Conservation (phyloP, 139 green algal genomes). For the Picochlorum costavermella region DNA sequence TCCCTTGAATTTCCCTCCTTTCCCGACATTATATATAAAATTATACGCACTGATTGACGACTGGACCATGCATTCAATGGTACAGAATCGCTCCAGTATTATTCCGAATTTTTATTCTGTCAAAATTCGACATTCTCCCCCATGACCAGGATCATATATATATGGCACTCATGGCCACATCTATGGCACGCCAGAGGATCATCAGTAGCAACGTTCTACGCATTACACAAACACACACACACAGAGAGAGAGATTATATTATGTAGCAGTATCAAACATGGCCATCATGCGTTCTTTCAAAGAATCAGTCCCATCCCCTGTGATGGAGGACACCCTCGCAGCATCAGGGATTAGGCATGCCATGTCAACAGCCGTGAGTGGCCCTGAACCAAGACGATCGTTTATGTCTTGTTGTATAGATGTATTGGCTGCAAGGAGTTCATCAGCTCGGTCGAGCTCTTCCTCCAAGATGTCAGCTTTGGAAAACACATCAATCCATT, state of each 20-base stretch:
- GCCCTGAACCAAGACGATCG: neutral
- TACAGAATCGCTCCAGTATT: too few relatives aligned
- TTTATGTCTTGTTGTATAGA: neutral
- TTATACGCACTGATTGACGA: too few relatives aligned
- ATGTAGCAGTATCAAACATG: conserved; percentile 27
- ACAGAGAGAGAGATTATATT: neutral
- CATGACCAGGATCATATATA: too few relatives aligned
- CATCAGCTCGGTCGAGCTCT: conserved; percentile 24
- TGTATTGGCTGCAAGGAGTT: neutral
- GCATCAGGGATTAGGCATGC: conserved; percentile 41
- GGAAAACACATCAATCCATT: conserved; percentile 88
- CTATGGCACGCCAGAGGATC: too few relatives aligned
- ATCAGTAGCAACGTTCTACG: too few relatives aligned
- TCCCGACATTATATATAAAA: too few relatives aligned
- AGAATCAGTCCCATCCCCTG: conserved; percentile 47
- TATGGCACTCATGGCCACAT: too few relatives aligned
- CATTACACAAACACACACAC: too few relatives aligned
- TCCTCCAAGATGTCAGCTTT: conserved; percentile 82
- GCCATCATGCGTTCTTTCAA: conserved; percentile 51
- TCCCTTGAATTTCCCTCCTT: too few relatives aligned
- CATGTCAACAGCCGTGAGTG: conserved; percentile 25
- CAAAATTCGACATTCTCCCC: too few relatives aligned
- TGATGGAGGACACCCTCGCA: conserved; percentile 55
- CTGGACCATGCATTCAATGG: too few relatives aligned
- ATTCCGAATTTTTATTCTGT: too few relatives aligned